Evolutionary conservation across 1,284 basidiomycete genomes (phyloP), one percentile per base, ranked within the genome.

Genomic region (Kwoniella shivajii): DNA sequence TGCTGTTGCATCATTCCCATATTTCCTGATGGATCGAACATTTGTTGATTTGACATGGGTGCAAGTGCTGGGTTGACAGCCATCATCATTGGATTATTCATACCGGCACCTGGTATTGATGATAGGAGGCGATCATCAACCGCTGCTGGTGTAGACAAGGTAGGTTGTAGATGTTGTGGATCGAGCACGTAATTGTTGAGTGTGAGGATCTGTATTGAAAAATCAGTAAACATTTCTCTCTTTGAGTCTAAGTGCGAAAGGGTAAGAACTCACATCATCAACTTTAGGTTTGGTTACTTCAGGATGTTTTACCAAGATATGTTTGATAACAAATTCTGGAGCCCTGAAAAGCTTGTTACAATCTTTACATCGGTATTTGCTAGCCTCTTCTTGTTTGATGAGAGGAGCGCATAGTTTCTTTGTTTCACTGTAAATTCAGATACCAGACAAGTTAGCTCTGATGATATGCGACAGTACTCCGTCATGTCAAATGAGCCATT

Each of bases 261-360:
- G 24, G 26, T n/a, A n/a, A 7, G 7, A 16, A 68, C 74, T 67
- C 50, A 77, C 74, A 46, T 76, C 68, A 42, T 77, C 78, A 31
- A 78, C 58, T 62, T 72, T 74, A 14, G 68, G 59, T 59, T 73
- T 67, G 56, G 91, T 84, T 10, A 89, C 80, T 64, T 93, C 92
- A 16, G 86, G 79, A 73, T 95, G 92, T 75, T 93, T 93, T 75
- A 90, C 90, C 7, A 87, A 84, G 62, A 94, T 87, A 73, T 95
- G 92, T 80, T 97, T 97, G 80, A 94, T 90, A 50, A 97, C 89
- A 78, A 95, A 97, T 39, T 92, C 86, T 22, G 90, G 88, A 4
- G 92, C 94, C 74, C 92, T 93, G 85, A 97, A 97, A 16, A 97
- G 82, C 80, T 97, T 97, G 77, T 86, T 86, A 76, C 93, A 97